Base-by-base conservation (phyloP, 371 early-diverging fungal species). In the Zancudomyces culisetae region DNA sequence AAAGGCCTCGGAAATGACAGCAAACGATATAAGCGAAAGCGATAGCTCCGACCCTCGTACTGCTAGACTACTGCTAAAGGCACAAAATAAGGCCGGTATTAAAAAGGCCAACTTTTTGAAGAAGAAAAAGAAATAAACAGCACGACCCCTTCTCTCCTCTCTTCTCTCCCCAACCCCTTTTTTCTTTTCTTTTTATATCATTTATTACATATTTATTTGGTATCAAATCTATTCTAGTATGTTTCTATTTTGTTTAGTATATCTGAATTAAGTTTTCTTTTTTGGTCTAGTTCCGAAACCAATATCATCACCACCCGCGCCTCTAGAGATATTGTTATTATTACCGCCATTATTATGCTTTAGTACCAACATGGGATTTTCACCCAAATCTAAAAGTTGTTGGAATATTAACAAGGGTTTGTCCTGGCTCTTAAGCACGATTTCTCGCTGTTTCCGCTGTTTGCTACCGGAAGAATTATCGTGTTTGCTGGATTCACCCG, bases 391-490 rank as follows among this genome's bases (percentile, higher is more conserved):
- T 59, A 81, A 81, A 35, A 88, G 66, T 52, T 82, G 79, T 58
- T 85, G 84, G 48, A 83, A 80, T 42, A 88, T 62, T 2, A 73
- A 61, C 42, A 90, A 63, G 4, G 91, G 90, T 51, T 75, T 76
- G 56, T 92, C 95, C 49, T 90, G 87, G 49, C 80, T 77, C 0
- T 76, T 72, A 29, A 92, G 59, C n/a, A 77, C 71, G 12, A 82
- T 76, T 58, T 90, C 90, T 71, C 68, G n/a, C 53, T 58, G 39
- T 61, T 60, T 62, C n/a, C n/a, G n/a, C n/a, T n/a, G n/a, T n/a
- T n/a, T n/a, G n/a, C n/a, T n/a, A n/a, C n/a, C n/a, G n/a, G n/a
- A n/a, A n/a, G n/a, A n/a, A n/a, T n/a, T n/a, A n/a, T n/a, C n/a
- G n/a, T n/a, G n/a, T n/a, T n/a, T n/a, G n/a, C n/a, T n/a, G n/a